Evolutionary conservation across 2,329 filamentous ascomycete species (phyloP), one percentile per base, ranked within the genome.

Genomic region (Magnaporthiopsis poae): DNA sequence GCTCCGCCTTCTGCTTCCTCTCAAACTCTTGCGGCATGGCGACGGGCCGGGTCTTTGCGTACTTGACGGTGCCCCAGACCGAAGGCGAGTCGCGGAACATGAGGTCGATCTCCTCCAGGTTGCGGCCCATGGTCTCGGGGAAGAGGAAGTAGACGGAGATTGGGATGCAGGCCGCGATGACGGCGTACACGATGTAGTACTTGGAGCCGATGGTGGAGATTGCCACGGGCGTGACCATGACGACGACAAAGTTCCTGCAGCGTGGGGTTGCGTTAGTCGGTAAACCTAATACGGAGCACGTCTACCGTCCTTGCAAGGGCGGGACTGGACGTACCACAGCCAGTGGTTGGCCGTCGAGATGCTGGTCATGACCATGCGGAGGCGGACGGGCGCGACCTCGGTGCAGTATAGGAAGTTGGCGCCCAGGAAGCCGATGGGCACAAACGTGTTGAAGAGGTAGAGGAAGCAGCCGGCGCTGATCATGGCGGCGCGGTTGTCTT

Each of bases 1-100:
- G 61, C 21, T 63, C 61, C 33, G 61, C 27, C 78, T 94, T 96
- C 66, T 93, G 84, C 83, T 96, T 97, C 66, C 71, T 69, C 68
- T 75, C 72, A 68, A 75, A 76, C 36, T 74, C 71, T 35, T 70
- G 63, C 1, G 74, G 72, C 59, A 71, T 71, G 61, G 21, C 61
- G 33, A 46, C 27, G n/a, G 61, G 61, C 15, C 61, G 35, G 21
- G 21, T 63, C 33, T 15, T 63, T 36, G 61, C 61, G 33, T 63
- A 63, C 25, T 67, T 67, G 59, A 68, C 29, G 9, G 68, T 61
- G 25, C 66, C 63, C 25, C 66, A 84, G 39, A 84, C 77, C 36
- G 84, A 80, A 9, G 61, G 61, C 33, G 61, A 63, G 33, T 63
- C 61, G 61, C 61, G 72, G 62, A 70, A 70, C 12, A 69, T 62